Evolutionary conservation across 345 rosid genomes (phyloP), one percentile per base, ranked within the genome.

Genomic region (Combretum micranthum): DNA sequence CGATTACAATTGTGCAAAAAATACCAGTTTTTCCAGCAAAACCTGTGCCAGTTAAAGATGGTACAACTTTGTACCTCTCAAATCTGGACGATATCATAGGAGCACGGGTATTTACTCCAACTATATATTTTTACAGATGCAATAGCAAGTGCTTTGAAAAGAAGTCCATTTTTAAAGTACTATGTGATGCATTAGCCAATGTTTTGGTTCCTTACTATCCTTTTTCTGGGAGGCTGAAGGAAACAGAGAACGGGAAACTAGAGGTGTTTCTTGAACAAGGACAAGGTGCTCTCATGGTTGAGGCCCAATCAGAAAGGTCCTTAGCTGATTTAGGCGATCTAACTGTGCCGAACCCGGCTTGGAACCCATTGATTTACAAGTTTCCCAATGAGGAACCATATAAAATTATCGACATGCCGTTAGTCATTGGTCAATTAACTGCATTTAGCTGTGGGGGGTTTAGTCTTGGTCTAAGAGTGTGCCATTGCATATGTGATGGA

Each of bases 401-500:
- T 68, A 86, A 83, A 63, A 56, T 92, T 52, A 74, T 84, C 14
- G 86, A 80, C 43, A 86, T 84, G 95, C 98, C 96, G 0, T 71
- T 92, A 45, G 75, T 92, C 56, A 81, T 88, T 52, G 96, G 83
- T 42, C 96, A 92, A 73, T 82, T 83, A 20, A 92, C 98, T 45
- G 58, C 70, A 47, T 92, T 92, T 59, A 57, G 81, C 5, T 88
- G 95, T 50, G 98, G 95, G 60, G 95, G 96, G 0, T 84, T 86
- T 63, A 81, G 95, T 72, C 77, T 88, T 13, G 98, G 93, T 43
- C 67, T 88, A 15, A 81, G 96, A 59, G 87, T 92, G 16, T 92
- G 93, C 64, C 96, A 88, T 56, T 92, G 95, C 71, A 88, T 86
- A 55, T 88, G 85, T 15, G 96, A 88, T 61, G 98, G 96, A 53